A percentile compares a stretch with the other conserved stretches of the same genome.
Evolutionary conservation across 495 filamentous ascomycete species (phyloP).

Genomic region (Tetracladium setigerum): DNA sequence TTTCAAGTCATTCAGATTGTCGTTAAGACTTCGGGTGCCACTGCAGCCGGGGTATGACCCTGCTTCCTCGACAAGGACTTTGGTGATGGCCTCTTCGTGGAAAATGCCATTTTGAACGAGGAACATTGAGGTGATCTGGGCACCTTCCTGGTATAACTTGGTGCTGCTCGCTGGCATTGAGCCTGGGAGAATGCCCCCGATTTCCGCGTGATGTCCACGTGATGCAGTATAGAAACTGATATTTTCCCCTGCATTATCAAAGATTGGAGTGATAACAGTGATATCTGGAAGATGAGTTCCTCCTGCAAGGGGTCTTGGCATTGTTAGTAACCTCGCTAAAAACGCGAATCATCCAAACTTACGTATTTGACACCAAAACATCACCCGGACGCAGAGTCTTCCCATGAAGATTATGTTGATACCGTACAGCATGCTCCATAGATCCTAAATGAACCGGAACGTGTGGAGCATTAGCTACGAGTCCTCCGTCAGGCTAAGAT

Average conservation of each 20-base stretch:
- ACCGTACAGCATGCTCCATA: constrained; percentile 22
- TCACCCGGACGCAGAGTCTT: constrained; percentile 17
- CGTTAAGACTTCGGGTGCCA: constrained; percentile 22
- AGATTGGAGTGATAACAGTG: constrained; percentile 23
- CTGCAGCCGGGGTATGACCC: constrained; percentile 24
- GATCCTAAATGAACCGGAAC: constrained; percentile 20
- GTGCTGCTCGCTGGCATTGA: constrained; percentile 24
- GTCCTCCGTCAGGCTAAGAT: constrained; percentile 25
- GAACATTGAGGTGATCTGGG: constrained; percentile 23
- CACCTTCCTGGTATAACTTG: constrained; percentile 27
- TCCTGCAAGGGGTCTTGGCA: constrained; percentile 13
- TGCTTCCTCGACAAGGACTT: constrained; percentile 25
- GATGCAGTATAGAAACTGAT: constrained; percentile 27
- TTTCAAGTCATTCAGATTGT: constrained; percentile 27
- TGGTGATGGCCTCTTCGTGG: constrained; percentile 26
- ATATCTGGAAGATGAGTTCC: constrained; percentile 26
- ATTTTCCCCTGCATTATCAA: constrained; percentile 13
- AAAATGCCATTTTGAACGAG: constrained; percentile 24
- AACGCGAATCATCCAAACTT: not conserved
- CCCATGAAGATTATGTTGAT: constrained; percentile 17
- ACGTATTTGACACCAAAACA: constrained; percentile 21
- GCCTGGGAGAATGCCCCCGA: constrained; percentile 23
- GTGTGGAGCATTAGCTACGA: constrained; percentile 36
- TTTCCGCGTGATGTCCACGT: constrained; percentile 27
- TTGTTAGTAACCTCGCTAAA: constrained; percentile 3